Percentiles rank a stretch among this genome's conserved stretches.
Evolutionary conservation across 2,329 filamentous ascomycete genomes (phyloP).

Genomic region (Orbilia javanica): DNA sequence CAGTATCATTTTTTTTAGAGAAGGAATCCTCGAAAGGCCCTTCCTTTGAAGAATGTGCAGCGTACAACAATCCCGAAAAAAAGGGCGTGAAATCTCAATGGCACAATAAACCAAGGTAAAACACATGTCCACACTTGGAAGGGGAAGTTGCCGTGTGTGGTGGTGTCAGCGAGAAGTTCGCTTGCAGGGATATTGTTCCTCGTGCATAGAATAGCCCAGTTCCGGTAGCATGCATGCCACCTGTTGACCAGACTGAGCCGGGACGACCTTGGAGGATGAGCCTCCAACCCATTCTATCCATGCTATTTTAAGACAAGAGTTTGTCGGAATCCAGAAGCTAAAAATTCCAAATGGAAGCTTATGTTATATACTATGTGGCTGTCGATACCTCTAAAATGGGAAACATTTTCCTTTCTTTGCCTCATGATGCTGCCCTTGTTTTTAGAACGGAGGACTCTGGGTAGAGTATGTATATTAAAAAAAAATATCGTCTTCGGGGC

Average conservation of each 20-base stretch:
- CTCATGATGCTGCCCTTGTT: neutral
- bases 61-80: neutral
- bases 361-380: too few species aligned
- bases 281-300: slow-evolving; percentile 1
- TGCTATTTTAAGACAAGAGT: slow-evolving; percentile 15
- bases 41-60: neutral
- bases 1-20: too few species aligned
- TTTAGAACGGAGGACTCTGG: neutral
- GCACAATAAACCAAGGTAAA: neutral
- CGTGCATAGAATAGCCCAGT: slow-evolving; percentile 12
- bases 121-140: slow-evolving; percentile 13
- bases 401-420: neutral
- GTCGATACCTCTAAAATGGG: neutral
- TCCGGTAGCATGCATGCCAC: neutral
- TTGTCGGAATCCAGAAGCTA: neutral
- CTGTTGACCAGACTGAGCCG: neutral
- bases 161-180: slow-evolving; percentile 20
- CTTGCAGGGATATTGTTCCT: slow-evolving; percentile 17
- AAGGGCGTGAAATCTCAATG: slow-evolving; percentile 3
- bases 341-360: neutral
- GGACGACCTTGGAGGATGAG: slow-evolving; percentile 11
- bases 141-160: slow-evolving; percentile 19
- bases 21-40: neutral
- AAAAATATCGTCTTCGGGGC: too few species aligned
- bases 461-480: too few species aligned